Evolutionary conservation across 805 yeast species (phyloP).

Genomic region (Wickerhamiella azymoides): DNA sequence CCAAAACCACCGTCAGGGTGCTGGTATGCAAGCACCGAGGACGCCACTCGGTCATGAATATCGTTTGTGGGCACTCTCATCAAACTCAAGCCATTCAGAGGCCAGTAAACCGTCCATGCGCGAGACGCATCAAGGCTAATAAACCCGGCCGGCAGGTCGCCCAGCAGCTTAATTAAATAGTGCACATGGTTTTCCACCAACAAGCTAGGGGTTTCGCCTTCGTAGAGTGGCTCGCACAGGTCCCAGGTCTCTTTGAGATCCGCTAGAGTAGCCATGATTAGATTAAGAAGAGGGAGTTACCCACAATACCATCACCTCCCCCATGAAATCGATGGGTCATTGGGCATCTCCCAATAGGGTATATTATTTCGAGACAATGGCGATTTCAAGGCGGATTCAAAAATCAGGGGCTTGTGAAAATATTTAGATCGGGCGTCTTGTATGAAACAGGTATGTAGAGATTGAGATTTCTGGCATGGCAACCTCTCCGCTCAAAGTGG

Average conservation of each 20-base stretch:
- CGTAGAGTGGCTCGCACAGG: conserved; percentile 12
- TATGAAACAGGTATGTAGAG: too few species aligned
- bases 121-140: conserved; percentile 70
- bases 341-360: neutral
- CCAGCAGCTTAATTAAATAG: conserved; percentile 31
- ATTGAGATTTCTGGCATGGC: too few species aligned
- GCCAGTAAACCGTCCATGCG: conserved; percentile 86
- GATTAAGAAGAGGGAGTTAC: neutral
- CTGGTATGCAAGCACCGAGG: conserved; percentile 25
- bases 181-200: conserved; percentile 27
- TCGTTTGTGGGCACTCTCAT: conserved; percentile 19
- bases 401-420: too few species aligned
- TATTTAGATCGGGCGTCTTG: too few species aligned
- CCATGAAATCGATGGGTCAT: neutral
- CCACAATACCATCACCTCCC: neutral
- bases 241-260: conserved; percentile 13
- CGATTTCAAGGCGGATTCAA: too few species aligned
- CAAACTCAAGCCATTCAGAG: conserved; percentile 39
- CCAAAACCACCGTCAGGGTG: conserved; percentile 53
- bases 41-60: conserved; percentile 10
- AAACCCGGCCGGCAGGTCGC: conserved; percentile 38
- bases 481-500: too few species aligned
- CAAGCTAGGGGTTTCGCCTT: conserved; percentile 2
- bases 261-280: neutral
- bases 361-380: neutral